Conservation (phyloP, 108 stramenopile species). For the Nitzschia inconspicua region DNA sequence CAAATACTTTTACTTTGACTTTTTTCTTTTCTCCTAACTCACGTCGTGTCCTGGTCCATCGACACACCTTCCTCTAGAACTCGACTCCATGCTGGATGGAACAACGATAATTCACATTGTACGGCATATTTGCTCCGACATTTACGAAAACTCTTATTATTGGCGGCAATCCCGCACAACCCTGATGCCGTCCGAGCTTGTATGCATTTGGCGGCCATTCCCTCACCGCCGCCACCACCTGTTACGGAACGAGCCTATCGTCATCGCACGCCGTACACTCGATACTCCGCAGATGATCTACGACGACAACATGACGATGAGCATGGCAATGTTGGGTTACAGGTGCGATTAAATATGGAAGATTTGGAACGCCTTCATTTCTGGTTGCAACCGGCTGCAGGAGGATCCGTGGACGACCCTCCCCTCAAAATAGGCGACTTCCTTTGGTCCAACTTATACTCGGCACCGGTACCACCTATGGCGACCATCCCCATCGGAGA, state of each 20-base stretch:
- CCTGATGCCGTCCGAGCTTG: constrained; percentile 67
- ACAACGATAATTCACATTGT: constrained; percentile 75
- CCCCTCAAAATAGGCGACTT: constrained; percentile 77
- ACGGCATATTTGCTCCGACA: constrained; percentile 73
- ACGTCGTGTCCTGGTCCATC: background rate
- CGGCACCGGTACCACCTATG: constrained; percentile 33
- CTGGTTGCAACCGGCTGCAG: constrained; percentile 70
- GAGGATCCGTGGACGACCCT: constrained; percentile 78
- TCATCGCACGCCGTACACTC: constrained; percentile 14
- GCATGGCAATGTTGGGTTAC: constrained; percentile 70
- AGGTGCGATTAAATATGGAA: constrained; percentile 67
- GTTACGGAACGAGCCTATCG: constrained; percentile 32
- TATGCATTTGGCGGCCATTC: constrained; percentile 60
- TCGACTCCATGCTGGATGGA: constrained; percentile 67
- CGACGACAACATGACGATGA: constrained; percentile 67
- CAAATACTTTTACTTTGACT: background rate
- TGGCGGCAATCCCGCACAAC: constrained; percentile 74
- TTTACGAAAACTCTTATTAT: constrained; percentile 67
- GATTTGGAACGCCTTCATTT: constrained; percentile 80
- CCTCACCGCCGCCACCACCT: constrained; percentile 40
- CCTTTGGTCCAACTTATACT: constrained; percentile 54
- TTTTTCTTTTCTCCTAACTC: background rate
- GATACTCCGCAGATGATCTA: constrained; percentile 47
- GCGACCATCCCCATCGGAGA: constrained; percentile 72
- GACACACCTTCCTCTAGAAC: constrained; percentile 23